Evolutionary conservation across 2,329 filamentous ascomycete genomes (phyloP).

Genomic region (Camillea tinctor): DNA sequence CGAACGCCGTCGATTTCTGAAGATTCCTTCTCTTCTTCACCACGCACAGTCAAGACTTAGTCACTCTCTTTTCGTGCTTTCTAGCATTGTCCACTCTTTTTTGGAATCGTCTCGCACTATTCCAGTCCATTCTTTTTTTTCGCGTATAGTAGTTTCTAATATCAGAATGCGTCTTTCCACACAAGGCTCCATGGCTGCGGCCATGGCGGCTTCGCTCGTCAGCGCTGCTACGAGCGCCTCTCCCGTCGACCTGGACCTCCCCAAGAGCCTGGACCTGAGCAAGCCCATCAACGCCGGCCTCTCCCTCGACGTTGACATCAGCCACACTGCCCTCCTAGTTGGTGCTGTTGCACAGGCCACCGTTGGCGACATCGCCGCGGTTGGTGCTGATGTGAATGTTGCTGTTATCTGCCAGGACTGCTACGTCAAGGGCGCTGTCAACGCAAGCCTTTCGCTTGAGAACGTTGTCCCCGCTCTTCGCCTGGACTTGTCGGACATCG

Average conservation of each 20-base stretch:
- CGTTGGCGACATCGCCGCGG: slow-evolving; percentile 21
- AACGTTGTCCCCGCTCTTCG: slow-evolving; percentile 41
- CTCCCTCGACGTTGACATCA: slow-evolving; percentile 26
- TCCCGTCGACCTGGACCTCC: slow-evolving; percentile 13
- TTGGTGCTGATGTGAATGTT: slow-evolving; percentile 27
- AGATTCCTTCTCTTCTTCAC: slow-evolving; percentile 14
- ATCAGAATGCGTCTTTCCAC: slow-evolving; percentile 32
- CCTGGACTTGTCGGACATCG: slow-evolving; percentile 48
- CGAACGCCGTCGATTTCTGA: slow-evolving; percentile 12
- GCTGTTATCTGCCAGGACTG: slow-evolving; percentile 45
- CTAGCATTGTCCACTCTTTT: slow-evolving; percentile 26
- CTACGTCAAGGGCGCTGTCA: slow-evolving; percentile 49
- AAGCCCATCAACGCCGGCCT: slow-evolving; percentile 24
- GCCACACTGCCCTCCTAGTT: slow-evolving; percentile 23
- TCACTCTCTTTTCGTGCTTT: slow-evolving; percentile 24
- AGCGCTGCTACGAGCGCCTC: slow-evolving; percentile 20
- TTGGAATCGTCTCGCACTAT: slow-evolving; percentile 19
- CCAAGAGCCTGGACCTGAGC: slow-evolving; percentile 17
- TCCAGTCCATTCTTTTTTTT: slow-evolving; percentile 34
- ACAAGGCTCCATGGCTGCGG: slow-evolving; percentile 27
- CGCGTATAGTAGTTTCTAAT: slow-evolving; percentile 18
- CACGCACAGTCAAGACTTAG: slow-evolving; percentile 25
- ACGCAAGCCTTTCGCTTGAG: slow-evolving; percentile 41
- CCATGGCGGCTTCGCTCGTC: slow-evolving; percentile 30
- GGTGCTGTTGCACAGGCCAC: slow-evolving; percentile 40